Evolutionary conservation across 2,329 filamentous ascomycete genomes (phyloP).

Genomic region (Xylariales sp.): DNA sequence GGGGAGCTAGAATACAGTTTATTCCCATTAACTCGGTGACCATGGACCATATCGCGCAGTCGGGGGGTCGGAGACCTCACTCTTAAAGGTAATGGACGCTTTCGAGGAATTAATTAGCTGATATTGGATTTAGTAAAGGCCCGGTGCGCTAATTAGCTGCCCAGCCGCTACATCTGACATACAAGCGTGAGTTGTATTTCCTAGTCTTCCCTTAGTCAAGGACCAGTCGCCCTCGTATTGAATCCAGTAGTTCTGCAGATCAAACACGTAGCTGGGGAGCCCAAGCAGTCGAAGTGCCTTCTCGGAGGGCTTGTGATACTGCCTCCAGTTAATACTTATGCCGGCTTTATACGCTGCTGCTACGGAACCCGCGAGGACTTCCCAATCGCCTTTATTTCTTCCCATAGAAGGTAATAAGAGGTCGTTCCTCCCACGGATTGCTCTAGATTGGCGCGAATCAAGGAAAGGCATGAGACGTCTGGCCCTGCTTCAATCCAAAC

Average conservation of each 20-base stretch:
- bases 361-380: conserved; percentile 10
- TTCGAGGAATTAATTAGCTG: conserved; percentile 31
- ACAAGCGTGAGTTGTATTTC: background rate
- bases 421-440: background rate
- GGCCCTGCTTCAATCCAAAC: conserved; percentile 35
- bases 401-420: conserved; percentile 21
- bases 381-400: conserved; percentile 22
- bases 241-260: conserved; percentile 48
- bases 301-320: conserved; percentile 42
- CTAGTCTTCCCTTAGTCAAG: conserved; percentile 28
- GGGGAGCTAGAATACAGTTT: conserved; percentile 48
- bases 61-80: conserved; percentile 37
- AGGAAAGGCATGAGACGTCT: conserved; percentile 9
- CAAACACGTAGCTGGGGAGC: conserved; percentile 44
- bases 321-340: conserved; percentile 40
- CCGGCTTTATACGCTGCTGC: conserved; percentile 24
- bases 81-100: conserved; percentile 40
- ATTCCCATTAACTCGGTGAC: conserved; percentile 50
- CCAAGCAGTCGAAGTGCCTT: conserved; percentile 37
- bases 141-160: background rate
- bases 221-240: conserved; percentile 44
- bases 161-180: background rate
- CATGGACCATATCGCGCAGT: conserved; percentile 37
- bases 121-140: conserved; percentile 13
- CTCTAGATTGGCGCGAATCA: conserved; percentile 4